Evolutionary conservation across 2,329 filamentous ascomycete species (phyloP), one percentile per base, ranked within the genome.

Genomic region (Pyricularia pennisetigena): DNA sequence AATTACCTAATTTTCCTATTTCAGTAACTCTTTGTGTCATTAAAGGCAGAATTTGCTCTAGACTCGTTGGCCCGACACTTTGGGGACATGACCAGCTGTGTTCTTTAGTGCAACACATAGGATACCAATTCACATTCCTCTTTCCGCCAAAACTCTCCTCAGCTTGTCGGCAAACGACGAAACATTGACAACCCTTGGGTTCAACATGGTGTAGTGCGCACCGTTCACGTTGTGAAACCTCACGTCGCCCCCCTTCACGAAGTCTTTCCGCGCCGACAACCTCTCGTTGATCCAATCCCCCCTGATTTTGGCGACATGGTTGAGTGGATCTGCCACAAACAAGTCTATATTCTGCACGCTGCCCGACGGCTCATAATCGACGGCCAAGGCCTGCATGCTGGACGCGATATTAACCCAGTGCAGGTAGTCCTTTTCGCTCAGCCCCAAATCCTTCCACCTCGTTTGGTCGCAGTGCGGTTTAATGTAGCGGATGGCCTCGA

Each of bases 321-420:
- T 74, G 1, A 78, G 71, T 14, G 80, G 80, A 5, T 72, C 70
- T 1, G 76, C 77, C 41, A 78, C 75, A 69, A 83, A 82, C 0
- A 82, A 74, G 71, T 83, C 81, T 64, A 83, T 77, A 1, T 41
- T 16, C 0, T 69, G 68, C 0, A 82, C 76, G 0, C 28, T 68
- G 0, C 29, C 29, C 29, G 29, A 29, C 29, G 29, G 29, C 29
- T 29, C 29, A 7, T 29, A 29, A 7, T 29, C 29, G 29, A 29
- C 29, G 29, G 29, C 29, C 29, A 29, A 29, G 29, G 29, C 29
- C 69, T 80, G 78, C 64, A 82, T 67, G 0, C 71, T 70, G 64
- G 73, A 77, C 0, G 80, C 76, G 0, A 82, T 65, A 24, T 76
- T 71, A 0, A 75, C 74, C 79, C 80, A 82, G 3, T 71, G 71